Base-by-base conservation (phyloP, 768 basidiomycete species). In the Leucosporidium yakuticum region DNA sequence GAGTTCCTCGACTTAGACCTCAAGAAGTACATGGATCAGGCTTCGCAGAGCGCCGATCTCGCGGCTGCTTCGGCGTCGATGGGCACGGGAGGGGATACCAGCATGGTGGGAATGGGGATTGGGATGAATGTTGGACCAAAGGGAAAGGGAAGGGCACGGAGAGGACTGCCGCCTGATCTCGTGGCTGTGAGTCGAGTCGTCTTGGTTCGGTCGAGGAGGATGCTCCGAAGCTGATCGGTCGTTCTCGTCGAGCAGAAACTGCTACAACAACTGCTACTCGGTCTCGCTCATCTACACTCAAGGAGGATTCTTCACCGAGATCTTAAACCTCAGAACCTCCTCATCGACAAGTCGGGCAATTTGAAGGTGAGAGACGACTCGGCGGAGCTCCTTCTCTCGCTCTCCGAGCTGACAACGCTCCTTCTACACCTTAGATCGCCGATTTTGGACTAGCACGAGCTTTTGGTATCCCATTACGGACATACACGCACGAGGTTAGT, bases 1-100 rank as follows among this genome's bases (percentile, higher is more conserved):
- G 96, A 99, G 80, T 98, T 93, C 80, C 84, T 99, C 64, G 94
- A 99, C 77, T 87, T 94, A 66, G 96, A 99, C 80, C 81, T 99
- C 70, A 99, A 99, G 79, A 85, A 89, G 44, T 99, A 94, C 80
- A 97, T 98, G 85, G 96, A 98, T 78, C 86, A 86, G 48, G 86
- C 87, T 60, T 93, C 79, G 84, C 77, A 85, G 83, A 76, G 81
- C 80, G 67, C 58, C 47, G 79, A 79, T n/a, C 36, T 57, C 8
- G 55, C 32, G 15, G 31, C 31, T 19, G 31, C 55, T 15, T 57
- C 53, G 25, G 23, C 31, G 53, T 17, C 31, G 25, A 54, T 54
- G 23, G n/a, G 32, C 11, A 44, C 39, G 0, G 59, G 59, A 2
- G 17, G 44, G 20, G 44, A 39, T 5, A 48, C 47, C 25, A 44